Percentiles rank a stretch among this genome's conserved stretches.
phyloP scores from a whole-genome alignment of 345 rosid species.

The Acer negundo region DNA sequence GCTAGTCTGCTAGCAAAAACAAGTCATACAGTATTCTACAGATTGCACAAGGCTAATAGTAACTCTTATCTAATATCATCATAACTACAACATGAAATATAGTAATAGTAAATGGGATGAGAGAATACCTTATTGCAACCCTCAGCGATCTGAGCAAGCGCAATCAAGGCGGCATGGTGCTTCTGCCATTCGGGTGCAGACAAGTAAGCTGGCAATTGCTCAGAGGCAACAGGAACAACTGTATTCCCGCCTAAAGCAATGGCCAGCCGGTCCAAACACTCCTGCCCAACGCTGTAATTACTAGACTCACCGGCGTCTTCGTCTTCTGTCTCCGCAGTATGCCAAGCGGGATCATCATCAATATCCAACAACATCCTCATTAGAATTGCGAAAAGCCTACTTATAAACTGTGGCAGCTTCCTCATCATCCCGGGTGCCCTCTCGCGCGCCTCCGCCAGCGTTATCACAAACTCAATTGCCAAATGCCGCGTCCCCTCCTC shows the following conservation, averaged over 20 bases:
- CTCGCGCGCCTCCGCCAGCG: conserved; percentile 95
- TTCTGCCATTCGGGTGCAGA: conserved; percentile 99
- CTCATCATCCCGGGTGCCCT: conserved; percentile 99
- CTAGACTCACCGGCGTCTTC: conserved; percentile 97
- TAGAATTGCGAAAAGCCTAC: conserved; percentile 78
- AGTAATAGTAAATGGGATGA: not conserved
- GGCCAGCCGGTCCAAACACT: conserved; percentile 94
- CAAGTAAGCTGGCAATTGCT: conserved; percentile 83
- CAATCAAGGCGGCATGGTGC: conserved; percentile 95
- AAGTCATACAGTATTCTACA: not conserved
- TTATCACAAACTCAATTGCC: conserved; percentile 93
- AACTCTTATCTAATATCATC: not conserved
- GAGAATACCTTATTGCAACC: conserved; percentile 87
- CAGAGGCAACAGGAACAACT: conserved; percentile 94
- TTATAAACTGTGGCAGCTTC: conserved; percentile 94
- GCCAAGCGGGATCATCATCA: conserved; percentile 95
- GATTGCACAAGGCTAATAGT: not conserved
- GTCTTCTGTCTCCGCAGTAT: conserved; percentile 83
- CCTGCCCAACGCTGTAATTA: conserved; percentile 93
- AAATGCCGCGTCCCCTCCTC: conserved; percentile 94
- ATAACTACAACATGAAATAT: not conserved
- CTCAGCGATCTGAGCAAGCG: conserved; percentile 98
- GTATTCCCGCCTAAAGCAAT: conserved; percentile 97
- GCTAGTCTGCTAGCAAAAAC: not conserved
- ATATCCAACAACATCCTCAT: conserved; percentile 93